phyloP scores from a whole-genome alignment of 257 asterid species.

The Nicotiana paniculata region DNA sequence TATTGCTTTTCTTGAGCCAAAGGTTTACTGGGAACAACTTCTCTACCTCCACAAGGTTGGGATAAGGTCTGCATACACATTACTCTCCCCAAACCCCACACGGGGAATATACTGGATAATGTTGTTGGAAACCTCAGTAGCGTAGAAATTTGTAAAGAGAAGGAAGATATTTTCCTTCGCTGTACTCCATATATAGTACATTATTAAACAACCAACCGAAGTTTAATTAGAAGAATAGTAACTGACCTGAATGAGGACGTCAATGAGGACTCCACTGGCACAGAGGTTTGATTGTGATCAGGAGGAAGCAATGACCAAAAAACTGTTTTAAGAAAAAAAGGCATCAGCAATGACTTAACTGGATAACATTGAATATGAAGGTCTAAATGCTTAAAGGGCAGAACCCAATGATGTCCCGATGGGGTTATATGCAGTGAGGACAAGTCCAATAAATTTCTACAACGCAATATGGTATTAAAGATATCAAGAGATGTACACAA shows the following conservation, averaged over 20 bases:
- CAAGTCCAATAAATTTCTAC: neutral
- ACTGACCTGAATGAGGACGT: conserved; percentile 68
- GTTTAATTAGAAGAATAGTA: neutral
- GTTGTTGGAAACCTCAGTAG: too few relatives aligned
- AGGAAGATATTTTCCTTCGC: neutral
- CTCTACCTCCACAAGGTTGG: too few relatives aligned
- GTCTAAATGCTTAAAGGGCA: neutral
- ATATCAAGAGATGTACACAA: neutral
- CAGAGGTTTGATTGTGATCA: conserved; percentile 40
- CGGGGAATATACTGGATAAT: too few relatives aligned
- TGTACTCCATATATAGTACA: neutral
- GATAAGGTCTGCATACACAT: too few relatives aligned
- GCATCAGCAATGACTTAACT: neutral
- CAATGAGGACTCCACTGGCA: conserved; percentile 66
- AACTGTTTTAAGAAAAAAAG: conserved; percentile 28
- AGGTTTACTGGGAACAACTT: too few relatives aligned
- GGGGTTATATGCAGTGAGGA: neutral
- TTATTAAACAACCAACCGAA: neutral
- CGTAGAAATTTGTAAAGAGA: neutral
- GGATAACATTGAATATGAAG: neutral
- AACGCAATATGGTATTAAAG: neutral
- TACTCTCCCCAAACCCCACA: too few relatives aligned
- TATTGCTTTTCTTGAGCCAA: too few relatives aligned
- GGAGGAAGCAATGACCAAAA: conserved; percentile 77
- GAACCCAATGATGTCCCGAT: neutral